Evolutionary conservation across 345 rosid genomes (phyloP), one percentile per base, ranked within the genome.

Genomic region (Sisymbrium irio): DNA sequence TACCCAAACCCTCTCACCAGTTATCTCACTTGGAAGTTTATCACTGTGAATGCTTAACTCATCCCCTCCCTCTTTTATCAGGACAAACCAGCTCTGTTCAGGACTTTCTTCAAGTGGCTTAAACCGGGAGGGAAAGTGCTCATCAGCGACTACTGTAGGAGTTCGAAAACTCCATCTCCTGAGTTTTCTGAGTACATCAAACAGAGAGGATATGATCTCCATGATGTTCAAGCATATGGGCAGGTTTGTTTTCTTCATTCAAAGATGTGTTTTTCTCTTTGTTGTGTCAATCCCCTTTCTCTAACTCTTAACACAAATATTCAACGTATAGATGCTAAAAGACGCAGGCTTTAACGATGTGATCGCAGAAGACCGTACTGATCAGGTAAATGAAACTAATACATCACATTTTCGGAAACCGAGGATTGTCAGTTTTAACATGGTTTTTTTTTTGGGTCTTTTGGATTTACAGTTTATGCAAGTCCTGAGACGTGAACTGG

Each of bases 181-280:
- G 98, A 92, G 72, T 92, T 96, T 59, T 78, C 86, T 0, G 88
- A 74, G 76, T 90, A 96, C 60, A 89, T 92, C 40, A 86, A 82
- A 74, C 95, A 90, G 80, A 89, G 99, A 87, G 99, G 96, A 56
- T 96, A 96, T 78, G 96, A 96, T 84, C 99, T 92, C 67, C 99
- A 96, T 45, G 90, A 89, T 56, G 84, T 92, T 6, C 72, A 89
- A 84, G 79, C 87, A 33, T 96, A 96, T 65, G 96, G 92, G 36
- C 90, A 88, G 97, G 99, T 90, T 40, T 14, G 77, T 47, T 14
- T 40, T 32, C 72, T 20, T 55, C 33, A 9, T 42, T 42, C 32
- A 15, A 40, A 2, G 19, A 46, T 25, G 6, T 13, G 5, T 18
- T 46, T 18, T 18, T 9, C 6, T 42, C 15, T 13, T n/a, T 4